A percentile compares a stretch with the other conserved stretches of the same genome.
Evolutionary conservation across 257 asterid genomes (phyloP).

Genomic region (Scutellaria minor): DNA sequence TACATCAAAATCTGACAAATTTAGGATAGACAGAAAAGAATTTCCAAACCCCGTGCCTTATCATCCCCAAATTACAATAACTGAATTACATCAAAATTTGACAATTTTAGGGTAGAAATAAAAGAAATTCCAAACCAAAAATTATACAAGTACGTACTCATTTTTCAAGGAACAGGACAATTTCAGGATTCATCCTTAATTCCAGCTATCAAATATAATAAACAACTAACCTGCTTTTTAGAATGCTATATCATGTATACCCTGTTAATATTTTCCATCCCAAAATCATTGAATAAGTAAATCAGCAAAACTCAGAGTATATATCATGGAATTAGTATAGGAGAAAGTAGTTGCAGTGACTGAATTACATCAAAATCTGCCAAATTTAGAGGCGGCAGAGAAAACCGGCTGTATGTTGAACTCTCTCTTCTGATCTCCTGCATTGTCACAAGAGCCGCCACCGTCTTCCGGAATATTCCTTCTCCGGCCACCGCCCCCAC

Average conservation of each 20-base stretch:
- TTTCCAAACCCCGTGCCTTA: no score
- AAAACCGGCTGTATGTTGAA: slow-evolving; percentile 83
- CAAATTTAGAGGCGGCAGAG: slow-evolving; percentile 84
- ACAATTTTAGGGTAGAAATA: slow-evolving; percentile 45
- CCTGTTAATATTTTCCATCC: slow-evolving; percentile 18
- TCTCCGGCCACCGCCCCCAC: slow-evolving; percentile 54
- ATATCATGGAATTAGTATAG: slow-evolving; percentile 66
- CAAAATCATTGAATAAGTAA: neutral
- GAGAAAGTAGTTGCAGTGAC: slow-evolving; percentile 58
- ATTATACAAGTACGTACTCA: slow-evolving; percentile 33
- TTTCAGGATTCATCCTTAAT: neutral
- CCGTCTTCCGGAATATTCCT: slow-evolving; percentile 81
- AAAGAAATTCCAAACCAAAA: no score
- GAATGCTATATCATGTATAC: neutral
- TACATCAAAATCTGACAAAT: slow-evolving; percentile 65
- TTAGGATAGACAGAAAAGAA: slow-evolving; percentile 77
- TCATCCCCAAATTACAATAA: slow-evolving; percentile 30
- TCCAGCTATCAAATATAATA: neutral
- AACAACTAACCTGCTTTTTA: no score
- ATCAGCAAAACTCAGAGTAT: neutral
- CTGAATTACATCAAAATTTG: slow-evolving; percentile 64
- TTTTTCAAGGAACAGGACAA: neutral
- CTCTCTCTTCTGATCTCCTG: slow-evolving; percentile 88
- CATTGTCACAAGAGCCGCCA: slow-evolving; percentile 86
- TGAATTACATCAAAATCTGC: slow-evolving; percentile 67